Base-by-base conservation (phyloP, 257 asterid species). In the Oldenlandia corymbosa region DNA sequence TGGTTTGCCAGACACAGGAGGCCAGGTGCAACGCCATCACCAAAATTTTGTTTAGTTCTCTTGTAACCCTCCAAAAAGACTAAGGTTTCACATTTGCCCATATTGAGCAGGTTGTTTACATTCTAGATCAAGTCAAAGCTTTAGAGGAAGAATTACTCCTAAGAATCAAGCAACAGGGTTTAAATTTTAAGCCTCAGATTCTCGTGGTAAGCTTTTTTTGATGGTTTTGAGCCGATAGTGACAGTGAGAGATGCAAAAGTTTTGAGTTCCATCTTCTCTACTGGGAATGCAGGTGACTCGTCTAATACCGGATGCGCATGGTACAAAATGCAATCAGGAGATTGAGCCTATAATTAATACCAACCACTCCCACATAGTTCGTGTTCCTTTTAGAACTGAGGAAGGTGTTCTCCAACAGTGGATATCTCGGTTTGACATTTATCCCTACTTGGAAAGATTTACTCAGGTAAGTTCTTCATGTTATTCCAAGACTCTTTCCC, bases 1-100 rank as follows among this genome's bases (percentile, higher is more conserved):
- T 37, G 95, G 96, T 17, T 80, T 86, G 75, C 96, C 96, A 23
- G 94, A 89, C 70, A 86, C 91, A 6, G 95, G 95, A 51, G 96
- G 95, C 67, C 96, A 85, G 96, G 95, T 88, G 27, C 43, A 49
- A 47, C 11, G 1, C 53, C 53, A 18, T 47, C 53, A n/a, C 21
- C 53, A 45, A 0, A 2, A 17, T 0, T 42, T 48, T 2, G 10
- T 20, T 34, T 4, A 4, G 56, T 21, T 23, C 9, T 7, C 24
- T 23, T 21, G 4, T 5, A 24, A 50, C 10, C 31, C 9, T 30
- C 12, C 9, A 50, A 21, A 10, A 50, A 50, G 60, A 21, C 26
- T n/a, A 12, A 21, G 3, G 2, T 21, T 32, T n/a, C n/a, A n/a
- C 5, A 8, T 56, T 3, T 56, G 27, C 18, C 6, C 36, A 47